Base-by-base conservation (phyloP, 257 asterid genomes). In the Catharanthus roseus region DNA sequence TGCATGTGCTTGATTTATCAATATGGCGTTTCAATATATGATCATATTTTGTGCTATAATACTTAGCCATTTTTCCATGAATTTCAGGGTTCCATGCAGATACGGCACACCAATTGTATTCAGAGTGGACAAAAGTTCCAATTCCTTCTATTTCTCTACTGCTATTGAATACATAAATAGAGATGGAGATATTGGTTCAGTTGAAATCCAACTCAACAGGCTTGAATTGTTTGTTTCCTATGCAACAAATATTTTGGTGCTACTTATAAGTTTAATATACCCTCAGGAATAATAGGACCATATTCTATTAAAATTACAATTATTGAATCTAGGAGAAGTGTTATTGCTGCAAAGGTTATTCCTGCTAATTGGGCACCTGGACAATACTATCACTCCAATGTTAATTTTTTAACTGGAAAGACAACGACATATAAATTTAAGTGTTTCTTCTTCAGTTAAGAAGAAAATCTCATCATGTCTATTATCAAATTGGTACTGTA, bases 111-210 rank as follows among this genome's bases (percentile, higher is more conserved):
- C 75, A 4, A 50, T 86, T 6, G 70, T 36, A 2, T 74, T 86
- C 50, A 71, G 55, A 56, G 69, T 87, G 4, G 82, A 72, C 12
- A 0, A 10, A 0, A 81, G 85, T 6, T 70, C 90, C 12, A 81
- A 74, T 65, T 44, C 5, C 0, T 10, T 56, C 58, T 80, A 73
- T 49, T 69, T 87, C 41, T 71, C 85, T 1, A 65, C 73, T 47
- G 73, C 82, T 19, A 19, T 77, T 33, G 86, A 82, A 69, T 67
- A 28, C 54, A 77, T 31, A 44, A 74, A 78, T 36, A 82, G 82
- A 60, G 88, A 81, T 50, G 90, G 92, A 13, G 85, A 85, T 29
- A 5, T 86, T 67, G 77, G 74, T 9, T 4, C 26, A 0, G 78
- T 76, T 0, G 77, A 82, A 33, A 49, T 86, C 18, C 45, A 41